A percentile compares a stretch with the other conserved stretches of the same genome.
Evolutionary conservation across 1,284 basidiomycete genomes (phyloP).

Genomic region (Ustilago loliicola): DNA sequence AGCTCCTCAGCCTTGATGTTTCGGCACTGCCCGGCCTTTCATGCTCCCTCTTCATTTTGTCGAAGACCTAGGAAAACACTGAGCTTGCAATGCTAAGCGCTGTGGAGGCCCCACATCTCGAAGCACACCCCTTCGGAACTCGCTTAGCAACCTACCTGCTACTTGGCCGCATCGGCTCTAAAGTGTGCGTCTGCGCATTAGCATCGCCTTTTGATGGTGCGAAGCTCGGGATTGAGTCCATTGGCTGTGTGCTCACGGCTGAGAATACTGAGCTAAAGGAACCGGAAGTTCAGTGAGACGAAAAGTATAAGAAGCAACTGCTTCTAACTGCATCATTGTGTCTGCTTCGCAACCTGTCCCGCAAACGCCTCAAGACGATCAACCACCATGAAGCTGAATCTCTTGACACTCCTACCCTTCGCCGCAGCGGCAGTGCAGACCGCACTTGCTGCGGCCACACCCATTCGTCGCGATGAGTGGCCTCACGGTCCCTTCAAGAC

Average conservation of each 20-base stretch:
- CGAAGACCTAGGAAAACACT: not conserved
- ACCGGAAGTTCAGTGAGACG: not conserved
- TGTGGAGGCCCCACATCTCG: conserved; percentile 6
- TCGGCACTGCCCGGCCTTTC: conserved; percentile 4
- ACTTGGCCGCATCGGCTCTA: conserved; percentile 16
- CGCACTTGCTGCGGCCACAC: conserved; percentile 16
- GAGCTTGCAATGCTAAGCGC: not conserved
- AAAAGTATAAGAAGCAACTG: too few relatives aligned
- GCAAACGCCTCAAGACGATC: not conserved
- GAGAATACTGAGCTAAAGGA: not conserved
- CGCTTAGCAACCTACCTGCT: conserved; percentile 7
- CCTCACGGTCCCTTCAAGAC: conserved; percentile 40
- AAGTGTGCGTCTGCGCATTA: not conserved
- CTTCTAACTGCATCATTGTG: not conserved
- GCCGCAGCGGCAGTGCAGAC: conserved; percentile 22
- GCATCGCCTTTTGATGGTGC: not conserved
- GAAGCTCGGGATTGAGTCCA: not conserved
- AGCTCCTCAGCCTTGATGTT: not conserved
- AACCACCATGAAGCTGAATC: conserved; percentile 30
- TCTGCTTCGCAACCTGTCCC: not conserved
- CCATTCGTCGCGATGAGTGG: conserved; percentile 32
- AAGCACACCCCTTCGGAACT: not conserved
- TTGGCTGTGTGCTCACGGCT: not conserved
- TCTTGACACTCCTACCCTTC: conserved; percentile 24
- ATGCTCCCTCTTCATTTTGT: too few relatives aligned